phyloP scores from a whole-genome alignment of 1,139 yeast species.

The Sugiyamaella novakii region DNA sequence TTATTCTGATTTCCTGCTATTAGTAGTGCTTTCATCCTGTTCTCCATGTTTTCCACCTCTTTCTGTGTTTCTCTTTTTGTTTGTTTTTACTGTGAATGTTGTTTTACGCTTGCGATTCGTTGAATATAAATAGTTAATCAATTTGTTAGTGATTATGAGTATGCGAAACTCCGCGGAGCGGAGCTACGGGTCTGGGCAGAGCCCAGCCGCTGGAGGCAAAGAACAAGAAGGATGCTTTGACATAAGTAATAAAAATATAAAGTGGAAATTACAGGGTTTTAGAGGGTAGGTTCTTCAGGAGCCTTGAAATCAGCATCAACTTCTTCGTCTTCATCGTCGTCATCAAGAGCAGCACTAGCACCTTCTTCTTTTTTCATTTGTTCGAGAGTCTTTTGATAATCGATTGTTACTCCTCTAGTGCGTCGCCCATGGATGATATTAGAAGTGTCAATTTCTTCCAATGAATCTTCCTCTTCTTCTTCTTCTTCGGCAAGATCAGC shows the following conservation, averaged over 20 bases:
- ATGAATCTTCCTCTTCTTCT: conserved; percentile 70
- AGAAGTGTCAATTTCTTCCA: conserved; percentile 78
- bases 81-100: conserved; percentile 9
- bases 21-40: too few species aligned
- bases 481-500: conserved; percentile 38
- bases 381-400: conserved; percentile 82
- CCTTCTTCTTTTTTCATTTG: conserved; percentile 55
- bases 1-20: too few species aligned
- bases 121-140: too few species aligned
- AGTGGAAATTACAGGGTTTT: conserved; percentile 5
- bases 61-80: conserved; percentile 1
- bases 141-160: too few species aligned
- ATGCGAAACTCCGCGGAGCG: conserved; percentile 13
- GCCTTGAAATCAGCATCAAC: conserved; percentile 40
- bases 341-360: conserved; percentile 38
- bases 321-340: conserved; percentile 41
- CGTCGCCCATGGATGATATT: conserved; percentile 89
- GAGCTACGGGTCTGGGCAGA: conserved; percentile 14
- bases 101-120: too few species aligned
- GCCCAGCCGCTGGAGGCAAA: conserved; percentile 16
- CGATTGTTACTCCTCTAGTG: conserved; percentile 87
- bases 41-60: conserved; percentile 3
- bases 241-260: conserved; percentile 9
- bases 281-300: conserved; percentile 34
- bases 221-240: background rate